phyloP scores from a whole-genome alignment of 306 rosid species.

The Carpinus fangiana region DNA sequence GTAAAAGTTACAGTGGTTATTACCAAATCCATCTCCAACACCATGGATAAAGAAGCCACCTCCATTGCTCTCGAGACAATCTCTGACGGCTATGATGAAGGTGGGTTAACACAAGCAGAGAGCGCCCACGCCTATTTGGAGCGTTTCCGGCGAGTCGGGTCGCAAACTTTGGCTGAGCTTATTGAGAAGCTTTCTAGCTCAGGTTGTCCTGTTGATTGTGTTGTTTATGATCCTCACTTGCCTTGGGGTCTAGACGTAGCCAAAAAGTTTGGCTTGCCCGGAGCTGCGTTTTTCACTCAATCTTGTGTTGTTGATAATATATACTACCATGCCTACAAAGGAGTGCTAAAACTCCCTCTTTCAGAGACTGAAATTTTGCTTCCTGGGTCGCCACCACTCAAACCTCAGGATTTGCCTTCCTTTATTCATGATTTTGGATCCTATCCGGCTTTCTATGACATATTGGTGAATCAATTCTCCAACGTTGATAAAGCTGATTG shows the following conservation, averaged over 20 bases:
- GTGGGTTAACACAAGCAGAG: constrained; percentile 40
- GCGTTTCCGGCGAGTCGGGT: constrained; percentile 38
- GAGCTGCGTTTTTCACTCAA: constrained; percentile 57
- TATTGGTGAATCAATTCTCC: constrained; percentile 52
- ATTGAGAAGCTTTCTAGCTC: constrained; percentile 34
- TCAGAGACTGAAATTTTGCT: constrained; percentile 29
- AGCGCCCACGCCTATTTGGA: constrained; percentile 37
- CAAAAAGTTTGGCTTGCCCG: constrained; percentile 41
- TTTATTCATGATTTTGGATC: constrained; percentile 29
- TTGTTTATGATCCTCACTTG: constrained; percentile 51
- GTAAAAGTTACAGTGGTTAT: constrained; percentile 40
- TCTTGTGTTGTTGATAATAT: constrained; percentile 44
- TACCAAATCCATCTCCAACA: constrained; percentile 50
- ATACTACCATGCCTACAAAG: constrained; percentile 39
- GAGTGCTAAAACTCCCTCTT: constrained; percentile 34
- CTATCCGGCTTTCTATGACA: constrained; percentile 46
- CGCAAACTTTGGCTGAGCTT: constrained; percentile 41
- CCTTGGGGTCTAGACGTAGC: constrained; percentile 58
- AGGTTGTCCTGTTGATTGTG: constrained; percentile 29
- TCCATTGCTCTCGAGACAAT: constrained; percentile 42
- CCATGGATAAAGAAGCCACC: constrained; percentile 33
- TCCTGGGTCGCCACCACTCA: constrained; percentile 48
- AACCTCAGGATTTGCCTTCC: constrained; percentile 48
- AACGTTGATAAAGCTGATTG: constrained; percentile 51
- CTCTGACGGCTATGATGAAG: constrained; percentile 67